Evolutionary conservation across 2,329 filamentous ascomycete species (phyloP), one percentile per base, ranked within the genome.

Genomic region (Fusarium tjaetaba): DNA sequence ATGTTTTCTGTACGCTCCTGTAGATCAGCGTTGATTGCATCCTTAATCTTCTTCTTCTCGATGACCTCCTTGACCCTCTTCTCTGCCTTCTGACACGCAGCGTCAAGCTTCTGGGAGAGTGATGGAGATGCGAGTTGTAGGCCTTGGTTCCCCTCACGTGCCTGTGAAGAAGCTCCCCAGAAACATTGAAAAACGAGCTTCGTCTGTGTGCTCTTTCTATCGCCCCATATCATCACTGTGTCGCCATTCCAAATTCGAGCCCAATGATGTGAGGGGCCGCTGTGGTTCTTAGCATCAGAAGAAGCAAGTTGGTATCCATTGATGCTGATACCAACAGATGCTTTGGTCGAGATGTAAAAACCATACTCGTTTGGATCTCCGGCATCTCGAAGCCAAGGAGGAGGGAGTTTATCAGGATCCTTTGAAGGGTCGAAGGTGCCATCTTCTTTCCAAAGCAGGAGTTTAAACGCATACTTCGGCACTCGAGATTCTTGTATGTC

Each of bases 301-400:
- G 90, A 89, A 4, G 81, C 84, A 30, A 98, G 83, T 45, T 86
- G 85, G n/a, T 89, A 86, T 34, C 89, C 91, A 77, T 98, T 98
- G 79, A 98, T 87, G 74, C 85, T 88, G 70, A 98, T 94, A 26
- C 94, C 94, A 34, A 86, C 86, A 11, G 91, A 92, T 8, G 94
- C 92, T 76, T 95, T 94, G 7, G 94, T 97, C 2, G 92, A 92
- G 57, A 98, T 91, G 79, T 90, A 92, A 70, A 95, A 92, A 8
- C 89, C 87, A 76, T 91, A 91, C 4, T 91, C 85, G 18, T 89
- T 87, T 4, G 86, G 81, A 64, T 86, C 81, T 9, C 74, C 72
- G 4, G 71, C 76, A 55, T 84, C 73, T 20, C 75, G 70, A 32
- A 77, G 68, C 84, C 85, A 82, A 53, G 84, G 79, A 63, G 82